A percentile compares a stretch with the other conserved stretches of the same genome.
Evolutionary conservation across 2,329 filamentous ascomycete genomes (phyloP).

Genomic region (Fusarium scirpi): DNA sequence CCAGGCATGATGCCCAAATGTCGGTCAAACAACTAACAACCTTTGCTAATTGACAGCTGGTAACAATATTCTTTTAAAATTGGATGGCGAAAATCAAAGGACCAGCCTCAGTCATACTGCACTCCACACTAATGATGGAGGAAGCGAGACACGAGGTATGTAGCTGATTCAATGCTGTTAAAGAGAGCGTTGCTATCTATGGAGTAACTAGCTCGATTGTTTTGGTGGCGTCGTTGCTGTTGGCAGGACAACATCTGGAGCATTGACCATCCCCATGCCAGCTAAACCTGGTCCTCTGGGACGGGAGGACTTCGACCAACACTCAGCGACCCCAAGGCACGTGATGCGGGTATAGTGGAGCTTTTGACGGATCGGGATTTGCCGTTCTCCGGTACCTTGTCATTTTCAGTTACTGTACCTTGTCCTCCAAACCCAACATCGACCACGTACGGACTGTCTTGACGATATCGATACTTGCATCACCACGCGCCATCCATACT

Average conservation of each 20-base stretch:
- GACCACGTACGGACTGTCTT: conserved; percentile 43
- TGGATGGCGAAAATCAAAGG: conserved; percentile 30
- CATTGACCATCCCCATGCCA: conserved; percentile 4
- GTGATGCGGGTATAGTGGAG: conserved; percentile 44
- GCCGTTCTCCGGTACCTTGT: conserved; percentile 46
- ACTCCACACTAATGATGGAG: conserved; percentile 35
- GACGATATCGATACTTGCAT: conserved; percentile 48
- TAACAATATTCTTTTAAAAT: conserved; percentile 11
- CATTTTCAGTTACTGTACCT: conserved; percentile 52
- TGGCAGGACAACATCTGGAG: conserved; percentile 35
- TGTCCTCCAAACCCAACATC: conserved; percentile 49
- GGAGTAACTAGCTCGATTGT: conserved; percentile 33
- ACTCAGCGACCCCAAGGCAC: conserved; percentile 31
- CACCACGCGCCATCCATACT: conserved; percentile 39
- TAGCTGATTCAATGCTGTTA: conserved; percentile 31
- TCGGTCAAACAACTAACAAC: conserved; percentile 18
- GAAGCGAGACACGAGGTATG: conserved; percentile 32
- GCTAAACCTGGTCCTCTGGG: neutral
- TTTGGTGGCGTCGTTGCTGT: conserved; percentile 36
- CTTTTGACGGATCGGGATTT: conserved; percentile 47
- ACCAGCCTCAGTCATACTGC: conserved; percentile 40
- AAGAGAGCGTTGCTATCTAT: conserved; percentile 21
- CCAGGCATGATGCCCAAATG: conserved; percentile 66
- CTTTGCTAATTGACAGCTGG: neutral
- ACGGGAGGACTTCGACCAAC: neutral